Evolutionary conservation across 148 eudicot species (phyloP), one percentile per base, ranked within the genome.

Genomic region (Rhododendron molle): DNA sequence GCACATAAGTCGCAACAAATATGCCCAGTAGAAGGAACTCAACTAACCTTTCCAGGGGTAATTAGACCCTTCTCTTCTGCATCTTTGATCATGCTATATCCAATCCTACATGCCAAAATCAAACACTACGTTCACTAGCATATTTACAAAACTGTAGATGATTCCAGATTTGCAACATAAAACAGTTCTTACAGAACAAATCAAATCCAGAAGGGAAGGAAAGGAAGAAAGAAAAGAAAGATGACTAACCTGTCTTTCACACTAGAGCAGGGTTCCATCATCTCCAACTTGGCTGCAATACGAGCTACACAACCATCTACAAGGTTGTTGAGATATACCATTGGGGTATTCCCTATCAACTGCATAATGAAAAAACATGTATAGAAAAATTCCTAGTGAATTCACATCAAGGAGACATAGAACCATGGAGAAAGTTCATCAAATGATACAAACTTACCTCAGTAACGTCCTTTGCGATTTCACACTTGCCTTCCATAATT

Each of bases 211-310:
- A 38, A 62, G 30, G 67, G 52, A 50, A 26, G 1, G 1, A 10
- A 72, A 69, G 74, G 10, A 28, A 50, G 34, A 20, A 56, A 30
- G 20, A 23, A 78, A 80, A 50, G 62, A 50, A 80, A 50, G 62
- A 50, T 0, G 23, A 81, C 18, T 76, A 54, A 91, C 96, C 98
- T 92, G 88, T 95, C 98, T 90, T 95, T 95, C 9, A 94, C 91
- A 85, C 98, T 95, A n/a, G 96, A 92, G 89, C 92, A 94, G 20
- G 98, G 98, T 86, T 94, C 94, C 98, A 93, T 95, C 74, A 83
- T 92, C 86, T 95, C 98, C 83, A 95, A 83, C 87, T 92, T 93
- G 71, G 94, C 96, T 62, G 98, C 96, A 62, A 95, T 77, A 28
- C 90, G 93, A 36, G 93, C 98, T 44, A 87, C 92, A 71, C 96